These are phyloP conservation scores for Colletotrichum scovillei DNA, from an alignment of 2,329 filamentous ascomycete species.

Conservation along the genomic window DNA sequence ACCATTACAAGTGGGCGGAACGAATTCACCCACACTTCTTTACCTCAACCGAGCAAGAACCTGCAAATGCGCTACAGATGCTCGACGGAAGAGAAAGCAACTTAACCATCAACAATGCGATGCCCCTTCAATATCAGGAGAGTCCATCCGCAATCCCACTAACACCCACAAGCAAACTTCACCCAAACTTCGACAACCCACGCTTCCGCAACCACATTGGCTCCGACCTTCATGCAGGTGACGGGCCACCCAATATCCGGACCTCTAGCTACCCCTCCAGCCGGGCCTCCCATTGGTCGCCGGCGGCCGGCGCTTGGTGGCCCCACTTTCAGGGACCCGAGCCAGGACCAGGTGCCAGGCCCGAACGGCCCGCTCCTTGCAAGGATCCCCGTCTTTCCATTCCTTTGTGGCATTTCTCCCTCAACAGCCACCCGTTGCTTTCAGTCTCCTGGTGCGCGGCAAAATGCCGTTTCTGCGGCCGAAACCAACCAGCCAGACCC, in stretches of 20 bases:
- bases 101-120: neutral
- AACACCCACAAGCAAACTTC: neutral
- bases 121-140: neutral
- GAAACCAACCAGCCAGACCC: neutral
- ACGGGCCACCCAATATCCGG: conserved; percentile 17
- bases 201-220: conserved; percentile 26
- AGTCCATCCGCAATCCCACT: conserved; percentile 1
- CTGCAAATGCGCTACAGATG: neutral
- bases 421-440: neutral
- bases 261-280: conserved; percentile 10
- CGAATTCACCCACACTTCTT: neutral
- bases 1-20: neutral
- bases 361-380: conserved; percentile 35
- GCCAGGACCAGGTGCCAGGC: neutral
- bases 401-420: neutral
- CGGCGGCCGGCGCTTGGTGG: conserved; percentile 27
- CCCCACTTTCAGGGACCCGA: conserved; percentile 13
- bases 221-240: conserved; percentile 24
- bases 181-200: conserved; percentile 5
- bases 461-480: neutral
- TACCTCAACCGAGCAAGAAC: neutral
- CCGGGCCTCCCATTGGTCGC: conserved; percentile 23
- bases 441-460: neutral
- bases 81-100: neutral
- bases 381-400: neutral